Base-by-base conservation (phyloP, 139 green algal species). In the Micractinium conductrix region DNA sequence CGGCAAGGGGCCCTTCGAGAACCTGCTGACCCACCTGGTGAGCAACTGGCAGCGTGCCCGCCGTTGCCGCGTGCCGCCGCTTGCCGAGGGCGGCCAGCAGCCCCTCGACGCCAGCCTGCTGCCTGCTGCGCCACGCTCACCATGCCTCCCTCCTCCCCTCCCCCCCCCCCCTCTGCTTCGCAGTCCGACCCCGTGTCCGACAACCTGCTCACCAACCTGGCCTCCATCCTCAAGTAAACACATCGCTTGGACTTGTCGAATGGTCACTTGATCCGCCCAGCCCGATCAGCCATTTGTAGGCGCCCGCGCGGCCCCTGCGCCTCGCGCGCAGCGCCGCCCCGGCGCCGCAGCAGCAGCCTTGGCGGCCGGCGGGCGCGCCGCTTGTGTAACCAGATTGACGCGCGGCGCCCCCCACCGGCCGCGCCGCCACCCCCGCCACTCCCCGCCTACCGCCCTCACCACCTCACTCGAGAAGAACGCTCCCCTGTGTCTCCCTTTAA, bases 131-230 rank as follows among this genome's bases (percentile, higher is more conserved):
- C 62, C 30, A 22, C 24, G 53, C 2, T 21, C 53, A 30, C 8
- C 24, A 19, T 16, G 24, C 53, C 8, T 62, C 53, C 26, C 2
- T 62, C 19, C 26, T 19, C 53, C 24, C 53, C 53, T 62, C 2
- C 53, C 26, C 53, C 53, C 53, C 53, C 16, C 48, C 16, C 12
- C 48, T 16, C 10, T 62, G 96, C 80, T 95, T 99, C n/a, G 90
- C 84, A 99, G 80, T 84, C 92, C 42, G 89, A 98, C 89, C 97
- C 97, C 63, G 85, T 92, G 50, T 50, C 74, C 84, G 93, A 94
- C 93, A 99, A 99, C 95, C 93, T 98, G 69, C 88, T 98, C 14
- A 92, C 91, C 87, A 99, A 99, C 94, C 96, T 98, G 63, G 85
- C 86, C 72, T 88, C 90, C 48, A 73, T 82, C 76, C 26, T 82